These are phyloP conservation scores for Lentinula aciculospora DNA, from an alignment of 768 basidiomycete genomes.

Conservation along the genomic window DNA sequence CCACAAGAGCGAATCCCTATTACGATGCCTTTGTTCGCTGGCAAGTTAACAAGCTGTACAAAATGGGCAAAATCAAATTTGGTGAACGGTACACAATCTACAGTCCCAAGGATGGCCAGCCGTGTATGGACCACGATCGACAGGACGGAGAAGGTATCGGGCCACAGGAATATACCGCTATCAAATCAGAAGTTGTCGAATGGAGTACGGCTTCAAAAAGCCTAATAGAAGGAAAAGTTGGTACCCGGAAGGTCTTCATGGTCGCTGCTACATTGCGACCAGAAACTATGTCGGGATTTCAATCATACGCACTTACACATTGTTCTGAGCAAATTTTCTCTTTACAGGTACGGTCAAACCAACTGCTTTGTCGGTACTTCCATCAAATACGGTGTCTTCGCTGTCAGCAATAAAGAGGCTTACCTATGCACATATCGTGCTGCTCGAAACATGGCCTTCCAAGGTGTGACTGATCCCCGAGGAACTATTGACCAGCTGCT, in stretches of 20 bases:
- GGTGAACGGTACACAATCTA: conserved; percentile 98
- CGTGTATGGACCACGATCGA: conserved; percentile 99
- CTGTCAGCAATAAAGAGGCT: conserved; percentile 80
- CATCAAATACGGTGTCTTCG: conserved; percentile 91
- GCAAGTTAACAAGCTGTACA: conserved; percentile 93
- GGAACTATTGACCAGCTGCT: conserved; percentile 70
- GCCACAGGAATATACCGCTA: conserved; percentile 90
- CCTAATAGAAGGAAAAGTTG: conserved; percentile 60
- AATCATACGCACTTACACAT: conserved; percentile 1
- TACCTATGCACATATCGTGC: conserved; percentile 87
- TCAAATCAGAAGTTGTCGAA: conserved; percentile 90
- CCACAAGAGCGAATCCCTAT: conserved; percentile 94
- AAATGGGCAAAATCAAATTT: conserved; percentile 91
- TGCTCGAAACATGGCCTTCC: conserved; percentile 97
- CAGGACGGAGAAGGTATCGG: conserved; percentile 91
- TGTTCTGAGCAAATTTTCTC: background rate
- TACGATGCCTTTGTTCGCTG: conserved; percentile 96
- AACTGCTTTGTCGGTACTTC: conserved; percentile 92
- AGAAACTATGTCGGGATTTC: conserved; percentile 79
- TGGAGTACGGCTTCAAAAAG: conserved; percentile 72
- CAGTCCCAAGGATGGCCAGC: conserved; percentile 97
- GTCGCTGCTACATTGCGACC: conserved; percentile 96
- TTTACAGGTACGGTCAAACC: conserved; percentile 87
- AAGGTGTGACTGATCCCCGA: conserved; percentile 70
- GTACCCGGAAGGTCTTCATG: conserved; percentile 78